These are phyloP conservation scores for Phytophthora fragariaefolia DNA, from an alignment of 352 stramenopile genomes.

Conservation along the genomic window DNA sequence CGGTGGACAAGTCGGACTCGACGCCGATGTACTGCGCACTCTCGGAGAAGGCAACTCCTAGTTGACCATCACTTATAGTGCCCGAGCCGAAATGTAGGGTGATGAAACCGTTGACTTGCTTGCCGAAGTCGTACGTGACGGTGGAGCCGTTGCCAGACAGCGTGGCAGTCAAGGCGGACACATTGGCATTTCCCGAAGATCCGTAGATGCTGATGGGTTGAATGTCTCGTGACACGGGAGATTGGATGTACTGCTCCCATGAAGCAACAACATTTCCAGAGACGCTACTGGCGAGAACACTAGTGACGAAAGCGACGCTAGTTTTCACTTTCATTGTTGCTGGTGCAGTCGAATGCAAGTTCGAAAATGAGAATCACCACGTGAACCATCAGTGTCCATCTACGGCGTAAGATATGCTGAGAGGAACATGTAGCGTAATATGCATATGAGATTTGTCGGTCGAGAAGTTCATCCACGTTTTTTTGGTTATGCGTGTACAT, in stretches of 20 bases:
- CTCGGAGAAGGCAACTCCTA: slow-evolving; percentile 45
- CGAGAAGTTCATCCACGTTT: slow-evolving; percentile 5
- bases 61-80: slow-evolving; percentile 25
- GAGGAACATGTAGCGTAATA: background rate
- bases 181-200: slow-evolving; percentile 20
- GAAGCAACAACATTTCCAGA: slow-evolving; percentile 8
- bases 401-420: no score
- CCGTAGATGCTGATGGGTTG: slow-evolving; percentile 22
- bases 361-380: slow-evolving; percentile 14
- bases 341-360: slow-evolving; percentile 13
- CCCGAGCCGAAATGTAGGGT: slow-evolving; percentile 34
- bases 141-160: slow-evolving; percentile 39
- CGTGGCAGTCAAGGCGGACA: slow-evolving; percentile 28
- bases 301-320: slow-evolving; percentile 18
- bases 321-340: slow-evolving; percentile 23
- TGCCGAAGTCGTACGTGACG: slow-evolving; percentile 49
- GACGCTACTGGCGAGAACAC: slow-evolving; percentile 9
- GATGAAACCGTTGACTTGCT: slow-evolving; percentile 36
- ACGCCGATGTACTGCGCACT: slow-evolving; percentile 41
- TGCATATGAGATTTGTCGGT: slow-evolving; percentile 1
- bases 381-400: no score
- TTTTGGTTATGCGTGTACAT: no score
- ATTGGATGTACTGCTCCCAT: slow-evolving; percentile 34
- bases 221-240: slow-evolving; percentile 28
- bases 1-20: slow-evolving; percentile 42